These are phyloP conservation scores for Deinandra increscens DNA, from an alignment of 129 eudicot genomes.

Conservation along the genomic window DNA sequence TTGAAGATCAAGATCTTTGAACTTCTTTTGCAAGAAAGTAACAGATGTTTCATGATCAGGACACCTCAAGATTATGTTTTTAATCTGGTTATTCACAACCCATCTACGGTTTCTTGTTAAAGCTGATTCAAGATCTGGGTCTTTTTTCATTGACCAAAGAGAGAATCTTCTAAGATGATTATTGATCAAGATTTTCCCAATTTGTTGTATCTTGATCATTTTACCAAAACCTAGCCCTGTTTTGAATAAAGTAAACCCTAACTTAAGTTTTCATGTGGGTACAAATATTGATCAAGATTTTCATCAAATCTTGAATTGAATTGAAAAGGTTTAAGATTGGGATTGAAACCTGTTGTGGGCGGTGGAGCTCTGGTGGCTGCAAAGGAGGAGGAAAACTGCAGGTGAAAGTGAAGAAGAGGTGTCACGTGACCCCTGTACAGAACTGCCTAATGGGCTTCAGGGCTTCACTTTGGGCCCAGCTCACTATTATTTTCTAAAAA, in stretches of 20 bases:
- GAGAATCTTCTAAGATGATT: conserved; percentile 43
- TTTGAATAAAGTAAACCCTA: not conserved
- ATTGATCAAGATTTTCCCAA: conserved; percentile 27
- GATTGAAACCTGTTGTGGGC: too few species aligned
- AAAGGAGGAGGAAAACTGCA: too few species aligned
- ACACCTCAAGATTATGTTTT: conserved; percentile 66
- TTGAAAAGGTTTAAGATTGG: too few species aligned
- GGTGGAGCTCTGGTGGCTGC: too few species aligned
- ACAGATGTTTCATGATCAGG: conserved; percentile 65
- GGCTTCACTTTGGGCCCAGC: too few species aligned
- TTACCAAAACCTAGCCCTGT: conserved; percentile 18
- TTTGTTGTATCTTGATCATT: conserved; percentile 13
- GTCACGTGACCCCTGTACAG: too few species aligned
- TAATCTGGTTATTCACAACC: conserved; percentile 83
- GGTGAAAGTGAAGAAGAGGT: too few species aligned
- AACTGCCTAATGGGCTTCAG: too few species aligned
- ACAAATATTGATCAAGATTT: too few species aligned
- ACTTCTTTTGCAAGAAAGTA: conserved; percentile 65
- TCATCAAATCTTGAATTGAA: too few species aligned
- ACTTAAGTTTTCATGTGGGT: too few species aligned
- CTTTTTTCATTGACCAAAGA: conserved; percentile 96
- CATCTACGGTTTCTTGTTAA: conserved; percentile 75
- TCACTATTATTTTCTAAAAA: too few species aligned
- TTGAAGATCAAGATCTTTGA: conserved; percentile 83
- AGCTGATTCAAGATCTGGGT: conserved; percentile 83